Evolutionary conservation across 2,329 filamentous ascomycete genomes (phyloP), one percentile per base, ranked within the genome.

Genomic region (Phialemoniopsis sp.): DNA sequence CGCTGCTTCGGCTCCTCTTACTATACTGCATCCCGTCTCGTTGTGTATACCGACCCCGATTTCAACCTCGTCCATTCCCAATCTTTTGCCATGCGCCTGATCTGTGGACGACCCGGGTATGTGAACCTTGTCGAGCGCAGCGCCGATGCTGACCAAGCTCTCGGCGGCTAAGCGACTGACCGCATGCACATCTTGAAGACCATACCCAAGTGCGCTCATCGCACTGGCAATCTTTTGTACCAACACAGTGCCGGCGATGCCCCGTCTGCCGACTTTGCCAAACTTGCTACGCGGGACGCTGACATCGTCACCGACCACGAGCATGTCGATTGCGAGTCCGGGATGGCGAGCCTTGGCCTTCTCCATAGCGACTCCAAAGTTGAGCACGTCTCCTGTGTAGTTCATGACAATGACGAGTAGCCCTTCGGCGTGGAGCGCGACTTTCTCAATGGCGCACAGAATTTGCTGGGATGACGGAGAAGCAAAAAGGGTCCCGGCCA

Each of bases 361-460:
- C 63, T 95, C 90, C 8, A 91, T 87, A 1, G 84, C 89, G 76
- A 95, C 84, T 36, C 89, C 89, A 55, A 95, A 95, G 64, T 95
- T 93, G 48, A 95, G 73, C 39, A 95, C 79, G 58, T 89, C 86
- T 17, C 85, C 86, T 1, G 88, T 94, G 61, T 94, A 93, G 60
- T 95, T 95, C 87, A 94, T 94, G 18, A 94, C 86, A 7, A 89
- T 82, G 14, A 95, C 85, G 34, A 95, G 60, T 2, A 95, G 85
- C 14, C 89, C 90, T n/a, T n/a, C n/a, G n/a, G n/a, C n/a, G n/a
- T 79, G 5, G 94, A 85, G 16, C 85, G 73, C 31, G 81, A n/a
- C n/a, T n/a, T n/a, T 76, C 77, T 37, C 8, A 6, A 93, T 82
- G 42, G 81, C 87, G 49, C 77, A 72, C 37, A 87, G 78, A 39